Conservation (phyloP, 352 stramenopile genomes). For the Globisporangium solare region DNA sequence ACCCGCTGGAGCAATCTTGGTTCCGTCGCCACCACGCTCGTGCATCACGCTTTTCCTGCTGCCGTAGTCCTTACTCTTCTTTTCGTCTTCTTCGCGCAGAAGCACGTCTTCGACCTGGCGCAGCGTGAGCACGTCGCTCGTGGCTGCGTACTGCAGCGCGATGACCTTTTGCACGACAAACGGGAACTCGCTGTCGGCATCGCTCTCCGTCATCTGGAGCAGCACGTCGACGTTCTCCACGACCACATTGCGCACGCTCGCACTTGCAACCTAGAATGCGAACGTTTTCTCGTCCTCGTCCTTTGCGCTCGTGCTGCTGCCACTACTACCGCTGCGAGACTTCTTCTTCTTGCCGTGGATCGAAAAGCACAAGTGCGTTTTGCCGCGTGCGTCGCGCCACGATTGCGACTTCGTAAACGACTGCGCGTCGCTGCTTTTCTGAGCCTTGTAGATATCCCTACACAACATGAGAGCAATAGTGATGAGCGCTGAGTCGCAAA, state of each 20-base stretch:
- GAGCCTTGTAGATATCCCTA: conserved; percentile 39
- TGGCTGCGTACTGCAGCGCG: conserved; percentile 35
- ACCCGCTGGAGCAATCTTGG: conserved; percentile 10
- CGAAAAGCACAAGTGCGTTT: conserved; percentile 43
- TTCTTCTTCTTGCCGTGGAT: conserved; percentile 26
- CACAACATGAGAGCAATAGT: not conserved
- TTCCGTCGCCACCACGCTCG: conserved; percentile 7
- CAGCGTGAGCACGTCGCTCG: conserved; percentile 34
- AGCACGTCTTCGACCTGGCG: conserved; percentile 42
- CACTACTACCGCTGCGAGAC: not conserved
- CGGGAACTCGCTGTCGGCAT: conserved; percentile 46
- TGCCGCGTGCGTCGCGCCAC: conserved; percentile 37
- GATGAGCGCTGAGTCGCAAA: not conserved
- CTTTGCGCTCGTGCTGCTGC: not conserved
- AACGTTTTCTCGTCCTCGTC: conserved; percentile 38
- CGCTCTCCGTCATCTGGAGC: conserved; percentile 37
- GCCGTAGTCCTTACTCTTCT: conserved; percentile 13
- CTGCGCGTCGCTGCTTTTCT: conserved; percentile 36
- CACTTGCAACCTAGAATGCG: conserved; percentile 39
- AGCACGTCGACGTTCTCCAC: conserved; percentile 42
- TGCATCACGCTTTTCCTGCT: conserved; percentile 5
- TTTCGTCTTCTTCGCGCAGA: conserved; percentile 41
- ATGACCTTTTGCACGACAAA: conserved; percentile 36
- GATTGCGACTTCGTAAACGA: conserved; percentile 51
- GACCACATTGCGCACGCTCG: conserved; percentile 41